These are phyloP conservation scores for Aspergillus cavernicola DNA, from an alignment of 495 filamentous ascomycete genomes.

Conservation along the genomic window DNA sequence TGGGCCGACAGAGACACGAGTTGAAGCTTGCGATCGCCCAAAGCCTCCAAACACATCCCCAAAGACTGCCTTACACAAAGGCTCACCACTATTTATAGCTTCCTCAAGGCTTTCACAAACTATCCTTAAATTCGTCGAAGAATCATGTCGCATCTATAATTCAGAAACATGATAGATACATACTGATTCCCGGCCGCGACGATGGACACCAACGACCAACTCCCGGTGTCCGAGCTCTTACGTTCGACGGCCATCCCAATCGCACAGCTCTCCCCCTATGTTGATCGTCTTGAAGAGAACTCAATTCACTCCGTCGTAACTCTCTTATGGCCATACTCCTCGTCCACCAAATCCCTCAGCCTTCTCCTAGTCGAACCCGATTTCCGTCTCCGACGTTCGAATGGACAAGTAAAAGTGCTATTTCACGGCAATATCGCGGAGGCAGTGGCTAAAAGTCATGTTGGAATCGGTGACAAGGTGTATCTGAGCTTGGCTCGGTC, in stretches of 20 bases:
- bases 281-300: constrained; percentile 26
- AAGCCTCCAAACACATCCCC: constrained; percentile 4
- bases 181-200: constrained; percentile 19
- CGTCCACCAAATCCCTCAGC: constrained; percentile 63
- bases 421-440: constrained; percentile 72
- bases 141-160: not conserved
- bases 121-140: not conserved
- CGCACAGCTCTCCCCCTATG: constrained; percentile 60
- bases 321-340: constrained; percentile 89
- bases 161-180: constrained; percentile 19
- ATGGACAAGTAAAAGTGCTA: constrained; percentile 78
- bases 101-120: not conserved
- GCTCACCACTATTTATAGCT: not conserved
- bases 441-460: constrained; percentile 56
- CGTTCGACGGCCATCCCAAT: constrained; percentile 53
- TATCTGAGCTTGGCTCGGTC: constrained; percentile 63
- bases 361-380: constrained; percentile 83
- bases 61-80: not conserved
- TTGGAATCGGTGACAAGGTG: constrained; percentile 77
- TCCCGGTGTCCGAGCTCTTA: constrained; percentile 22
- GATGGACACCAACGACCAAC: constrained; percentile 32
- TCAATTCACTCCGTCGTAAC: constrained; percentile 68
- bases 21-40: not conserved
- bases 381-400: constrained; percentile 71
- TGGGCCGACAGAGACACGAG: not conserved